Evolutionary conservation across 2,329 filamentous ascomycete species (phyloP).

Genomic region (Magnaporthiopsis incrustans): DNA sequence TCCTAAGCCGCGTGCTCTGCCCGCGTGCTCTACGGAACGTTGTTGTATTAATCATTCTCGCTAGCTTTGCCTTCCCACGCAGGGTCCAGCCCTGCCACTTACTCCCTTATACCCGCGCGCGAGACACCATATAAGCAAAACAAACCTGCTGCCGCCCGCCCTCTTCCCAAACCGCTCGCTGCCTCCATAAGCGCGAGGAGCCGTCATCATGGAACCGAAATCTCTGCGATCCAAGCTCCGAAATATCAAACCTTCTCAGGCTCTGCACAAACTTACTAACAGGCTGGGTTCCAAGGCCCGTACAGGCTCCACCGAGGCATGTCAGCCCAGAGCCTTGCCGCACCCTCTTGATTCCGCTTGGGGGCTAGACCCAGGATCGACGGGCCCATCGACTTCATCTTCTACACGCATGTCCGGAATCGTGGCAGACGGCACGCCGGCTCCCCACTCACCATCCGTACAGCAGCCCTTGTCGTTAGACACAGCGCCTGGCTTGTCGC

Average conservation of each 20-base stretch:
- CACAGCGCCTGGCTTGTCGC: neutral
- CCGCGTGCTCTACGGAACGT: neutral
- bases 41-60: neutral
- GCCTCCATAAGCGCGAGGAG: neutral
- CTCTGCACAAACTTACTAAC: constrained; percentile 2
- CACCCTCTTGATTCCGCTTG: neutral
- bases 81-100: neutral
- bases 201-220: neutral
- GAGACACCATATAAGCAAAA: neutral
- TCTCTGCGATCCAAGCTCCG: neutral
- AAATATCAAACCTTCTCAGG: neutral
- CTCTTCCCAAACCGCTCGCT: neutral
- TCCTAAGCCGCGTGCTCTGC: neutral
- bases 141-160: neutral
- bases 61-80: neutral
- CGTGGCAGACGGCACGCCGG: neutral
- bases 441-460: neutral
- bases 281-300: neutral
- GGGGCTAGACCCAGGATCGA: neutral
- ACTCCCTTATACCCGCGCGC: neutral
- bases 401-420: neutral
- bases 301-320: neutral
- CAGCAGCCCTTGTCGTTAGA: neutral
- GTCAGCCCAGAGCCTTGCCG: neutral
- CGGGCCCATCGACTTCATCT: neutral